These are phyloP conservation scores for Venturia carpophila DNA, from an alignment of 2,329 filamentous ascomycete species.

Conservation along the genomic window DNA sequence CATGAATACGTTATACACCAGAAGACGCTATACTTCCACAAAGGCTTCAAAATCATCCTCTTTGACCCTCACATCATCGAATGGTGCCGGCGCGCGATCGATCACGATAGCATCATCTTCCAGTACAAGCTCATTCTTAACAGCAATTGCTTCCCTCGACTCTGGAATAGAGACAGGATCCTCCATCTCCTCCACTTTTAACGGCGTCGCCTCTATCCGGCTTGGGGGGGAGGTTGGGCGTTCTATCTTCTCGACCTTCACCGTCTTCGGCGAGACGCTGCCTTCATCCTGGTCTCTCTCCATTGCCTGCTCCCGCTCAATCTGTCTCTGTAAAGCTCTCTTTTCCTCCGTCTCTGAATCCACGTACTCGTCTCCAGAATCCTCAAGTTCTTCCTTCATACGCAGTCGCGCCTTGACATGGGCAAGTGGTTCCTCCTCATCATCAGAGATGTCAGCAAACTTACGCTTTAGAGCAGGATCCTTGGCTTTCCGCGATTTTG, in stretches of 20 bases:
- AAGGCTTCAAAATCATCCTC: background rate
- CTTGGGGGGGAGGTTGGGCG: background rate
- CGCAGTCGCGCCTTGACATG: constrained; percentile 1
- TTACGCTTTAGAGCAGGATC: background rate
- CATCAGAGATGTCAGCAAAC: background rate
- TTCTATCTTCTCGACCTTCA: background rate
- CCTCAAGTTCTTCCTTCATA: constrained; percentile 9
- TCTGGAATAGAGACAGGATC: background rate
- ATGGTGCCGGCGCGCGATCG: background rate
- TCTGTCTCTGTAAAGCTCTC: background rate
- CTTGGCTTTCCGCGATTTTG: background rate
- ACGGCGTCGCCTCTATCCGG: background rate
- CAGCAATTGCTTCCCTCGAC: background rate
- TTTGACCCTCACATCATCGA: background rate
- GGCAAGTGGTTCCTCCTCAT: constrained; percentile 10
- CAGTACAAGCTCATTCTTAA: background rate
- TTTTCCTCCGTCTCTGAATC: constrained; percentile 4
- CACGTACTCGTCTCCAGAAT: constrained; percentile 2
- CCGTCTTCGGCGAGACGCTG: background rate
- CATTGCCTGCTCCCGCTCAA: background rate
- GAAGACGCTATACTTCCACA: background rate
- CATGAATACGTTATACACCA: background rate
- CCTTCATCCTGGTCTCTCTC: background rate
- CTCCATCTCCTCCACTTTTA: background rate
- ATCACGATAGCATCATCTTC: background rate